Evolutionary conservation across 2,329 filamentous ascomycete species (phyloP), one percentile per base, ranked within the genome.

Genomic region (Microascus cirrosus): DNA sequence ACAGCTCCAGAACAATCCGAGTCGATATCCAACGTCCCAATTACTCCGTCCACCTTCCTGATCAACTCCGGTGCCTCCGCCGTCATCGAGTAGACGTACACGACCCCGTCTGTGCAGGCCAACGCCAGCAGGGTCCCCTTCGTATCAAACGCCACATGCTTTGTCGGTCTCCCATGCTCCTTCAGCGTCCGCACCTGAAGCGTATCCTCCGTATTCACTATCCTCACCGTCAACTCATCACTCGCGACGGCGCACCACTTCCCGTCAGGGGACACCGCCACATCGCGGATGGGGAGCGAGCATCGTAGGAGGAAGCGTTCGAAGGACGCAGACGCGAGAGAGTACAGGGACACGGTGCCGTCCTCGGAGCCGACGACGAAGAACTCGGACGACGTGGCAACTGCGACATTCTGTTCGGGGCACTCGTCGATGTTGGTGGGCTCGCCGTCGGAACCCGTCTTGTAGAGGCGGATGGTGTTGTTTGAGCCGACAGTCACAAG

Each of bases 221-320:
- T 75, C 70, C 95, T 96, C 63, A 97, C 90, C 1, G 86, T 88
- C 59, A 96, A 77, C 70, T 99, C 94, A 70, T 97, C 95, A 77
- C 92, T 96, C n/a, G 92, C 91, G 28, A 97, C 90, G 34, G 94
- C 94, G 62, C 87, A 89, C 92, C 91, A 97, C 65, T 89, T 82
- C 0, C 83, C 81, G 68, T 97, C 89, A 1, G 84, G 81, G 2
- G 90, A 92, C 15, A 99, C 76, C 3, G 89, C 85, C 57, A 99
- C 77, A 69, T 96, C 91, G 66, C 94, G 83, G 35, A 96, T 83
- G 0, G 94, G 90, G 2, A 96, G 76, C n/a, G 90, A 86, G 59
- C 86, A 89, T 62, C 94, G 85, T 28, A 91, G 81, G 55, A 99
- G 81, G 63, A 95, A 87, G 60, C 86, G 85, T 61, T 95, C 89